phyloP scores from a whole-genome alignment of 1,139 yeast genomes.

The Wickerhamiella pararugosa region DNA sequence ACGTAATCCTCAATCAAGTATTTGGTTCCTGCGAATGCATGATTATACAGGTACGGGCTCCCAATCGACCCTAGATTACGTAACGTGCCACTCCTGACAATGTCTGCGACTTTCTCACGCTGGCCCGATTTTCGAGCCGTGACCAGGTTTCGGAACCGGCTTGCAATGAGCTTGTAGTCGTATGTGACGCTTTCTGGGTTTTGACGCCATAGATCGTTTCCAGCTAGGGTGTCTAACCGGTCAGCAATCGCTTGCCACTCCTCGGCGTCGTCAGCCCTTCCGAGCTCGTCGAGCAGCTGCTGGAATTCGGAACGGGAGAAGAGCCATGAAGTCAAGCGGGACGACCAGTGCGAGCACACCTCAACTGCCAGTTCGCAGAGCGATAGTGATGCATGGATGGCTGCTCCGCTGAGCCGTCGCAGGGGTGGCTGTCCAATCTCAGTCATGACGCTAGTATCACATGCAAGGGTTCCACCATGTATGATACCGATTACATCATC shows the following conservation, averaged over 20 bases:
- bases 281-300: constrained; percentile 13
- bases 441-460: not conserved
- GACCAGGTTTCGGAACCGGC: constrained; percentile 47
- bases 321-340: constrained; percentile 9
- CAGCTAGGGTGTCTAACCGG: constrained; percentile 22
- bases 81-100: constrained; percentile 67
- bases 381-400: not conserved
- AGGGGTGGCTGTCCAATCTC: not conserved
- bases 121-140: constrained; percentile 49
- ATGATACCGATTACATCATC: too few relatives aligned
- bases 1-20: constrained; percentile 75
- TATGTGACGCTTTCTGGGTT: constrained; percentile 71
- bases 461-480: not conserved
- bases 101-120: constrained; percentile 40
- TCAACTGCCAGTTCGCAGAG: constrained; percentile 10
- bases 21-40: constrained; percentile 81
- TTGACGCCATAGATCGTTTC: constrained; percentile 45
- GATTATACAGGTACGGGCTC: constrained; percentile 60
- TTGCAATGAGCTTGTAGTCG: constrained; percentile 70
- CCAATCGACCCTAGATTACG: constrained; percentile 88
- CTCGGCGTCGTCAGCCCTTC: constrained; percentile 17
- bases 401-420: constrained; percentile 1
- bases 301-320: constrained; percentile 9
- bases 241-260: constrained; percentile 26
- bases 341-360: constrained; percentile 11